Percentiles rank a stretch among this genome's conserved stretches.
Conservation (phyloP, 495 filamentous ascomycete species). For the Podospora anserina region DNA sequence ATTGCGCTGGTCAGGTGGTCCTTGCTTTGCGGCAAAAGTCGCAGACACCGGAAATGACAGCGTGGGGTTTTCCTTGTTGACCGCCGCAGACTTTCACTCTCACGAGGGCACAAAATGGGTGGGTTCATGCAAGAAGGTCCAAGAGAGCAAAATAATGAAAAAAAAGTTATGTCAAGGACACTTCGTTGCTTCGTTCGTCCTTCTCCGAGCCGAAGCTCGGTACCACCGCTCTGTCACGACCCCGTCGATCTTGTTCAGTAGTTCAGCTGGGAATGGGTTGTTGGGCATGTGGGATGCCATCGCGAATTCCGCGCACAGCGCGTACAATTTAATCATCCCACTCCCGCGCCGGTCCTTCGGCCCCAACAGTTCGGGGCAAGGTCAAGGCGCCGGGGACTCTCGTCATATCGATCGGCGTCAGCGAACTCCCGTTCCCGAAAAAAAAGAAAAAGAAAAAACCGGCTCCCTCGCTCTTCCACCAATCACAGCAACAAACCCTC, state of each 20-base stretch:
- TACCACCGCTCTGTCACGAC: neutral
- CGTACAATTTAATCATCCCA: too few relatives aligned
- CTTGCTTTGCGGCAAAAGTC: neutral
- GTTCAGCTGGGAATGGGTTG: neutral
- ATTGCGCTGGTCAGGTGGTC: neutral
- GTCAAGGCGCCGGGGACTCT: neutral
- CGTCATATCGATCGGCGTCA: neutral
- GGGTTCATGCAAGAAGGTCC: neutral
- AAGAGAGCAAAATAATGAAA: neutral
- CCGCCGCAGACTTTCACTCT: neutral
- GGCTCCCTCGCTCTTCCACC: neutral
- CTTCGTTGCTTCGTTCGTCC: neutral
- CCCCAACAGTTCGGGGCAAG: neutral
- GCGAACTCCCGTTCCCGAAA: neutral
- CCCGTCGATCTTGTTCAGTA: neutral
- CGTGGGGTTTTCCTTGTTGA: conserved; percentile 1
- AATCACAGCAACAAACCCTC: neutral
- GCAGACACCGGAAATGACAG: neutral
- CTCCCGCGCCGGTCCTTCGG: neutral
- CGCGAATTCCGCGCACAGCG: too few relatives aligned
- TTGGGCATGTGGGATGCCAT: neutral
- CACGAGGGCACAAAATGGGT: neutral
- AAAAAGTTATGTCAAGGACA: neutral
- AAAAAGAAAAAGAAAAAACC: neutral
- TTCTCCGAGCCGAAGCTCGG: neutral